Base-by-base conservation (phyloP, 139 green algal species). In the Coelastrella sp. region DNA sequence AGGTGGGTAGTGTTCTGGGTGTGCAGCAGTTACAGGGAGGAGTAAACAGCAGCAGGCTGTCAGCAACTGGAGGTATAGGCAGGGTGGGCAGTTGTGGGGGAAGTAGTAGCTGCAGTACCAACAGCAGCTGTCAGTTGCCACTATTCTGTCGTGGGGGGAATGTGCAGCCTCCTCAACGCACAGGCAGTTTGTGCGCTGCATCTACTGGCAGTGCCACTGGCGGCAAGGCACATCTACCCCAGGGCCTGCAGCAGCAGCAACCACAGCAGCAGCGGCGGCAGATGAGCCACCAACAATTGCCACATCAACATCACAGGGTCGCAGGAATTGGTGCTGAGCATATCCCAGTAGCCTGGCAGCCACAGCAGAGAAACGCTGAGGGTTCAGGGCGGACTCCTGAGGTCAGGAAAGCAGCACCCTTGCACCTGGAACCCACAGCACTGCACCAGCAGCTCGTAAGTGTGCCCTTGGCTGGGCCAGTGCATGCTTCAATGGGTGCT, bases 111-210 rank as follows among this genome's bases (percentile, higher is more conserved):
- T 73, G 27, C 63, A 79, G 24, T 35, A 63, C 7, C 1, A 66
- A 20, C 22, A 35, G 59, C 65, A 27, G 17, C 20, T 65, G 82
- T 20, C 63, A 87, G 63, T 27, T 87, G 82, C 82, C 82, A 20
- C 65, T 87, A 63, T 87, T 87, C 59, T 79, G 82, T 25, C 24
- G 24, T 61, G 70, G 24, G 25, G 81, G 81, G 12, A 87, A 11
- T 59, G 24, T 49, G 82, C 82, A 78, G 82, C 82, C 22, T 61
- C 82, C 14, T 11, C 65, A 56, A 7, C 82, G 65, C 25, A 19
- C 60, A n/a, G 61, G 81, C 20, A 74, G 60, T 58, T 24, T 49
- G 20, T 6, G 63, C 25, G 22, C 79, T 85, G 79, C 79, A 85
- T 22, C 79, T 10, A 57, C 79, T 27, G 79, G 22, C 15, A 85